phyloP scores from a whole-genome alignment of 768 basidiomycete genomes.

The Roridomyces roridus region DNA sequence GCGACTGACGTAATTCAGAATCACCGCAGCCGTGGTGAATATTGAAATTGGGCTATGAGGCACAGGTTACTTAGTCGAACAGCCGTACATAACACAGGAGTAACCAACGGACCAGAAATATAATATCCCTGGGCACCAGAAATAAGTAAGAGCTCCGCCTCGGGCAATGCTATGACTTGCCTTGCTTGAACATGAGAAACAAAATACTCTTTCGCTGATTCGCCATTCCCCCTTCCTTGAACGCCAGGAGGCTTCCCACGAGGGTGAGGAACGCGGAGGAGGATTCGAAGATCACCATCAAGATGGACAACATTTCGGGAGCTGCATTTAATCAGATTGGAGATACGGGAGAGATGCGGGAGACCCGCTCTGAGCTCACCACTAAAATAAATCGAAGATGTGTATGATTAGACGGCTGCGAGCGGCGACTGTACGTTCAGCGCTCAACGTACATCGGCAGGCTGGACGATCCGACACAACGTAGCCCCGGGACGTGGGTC shows the following conservation, averaged over 20 bases:
- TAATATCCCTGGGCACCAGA: constrained; percentile 27
- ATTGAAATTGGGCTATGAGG: constrained; percentile 5
- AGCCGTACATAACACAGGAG: too few species aligned
- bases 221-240: constrained; percentile 23
- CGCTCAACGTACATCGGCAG: constrained; percentile 15
- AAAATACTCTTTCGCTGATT: constrained; percentile 26
- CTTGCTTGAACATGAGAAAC: constrained; percentile 35
- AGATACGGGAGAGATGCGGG: neutral
- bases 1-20: constrained; percentile 13
- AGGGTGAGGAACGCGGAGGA: constrained; percentile 31
- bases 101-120: constrained; percentile 33
- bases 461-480: constrained; percentile 31
- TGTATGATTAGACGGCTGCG: constrained; percentile 1
- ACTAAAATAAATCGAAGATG: neutral
- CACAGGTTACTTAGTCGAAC: neutral
- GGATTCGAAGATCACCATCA: constrained; percentile 35
- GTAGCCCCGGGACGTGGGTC: constrained; percentile 29
- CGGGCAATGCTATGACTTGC: neutral
- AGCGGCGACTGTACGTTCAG: neutral
- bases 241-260: constrained; percentile 29
- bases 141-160: too few species aligned
- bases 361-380: too few species aligned
- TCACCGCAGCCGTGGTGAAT: constrained; percentile 7
- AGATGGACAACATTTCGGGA: constrained; percentile 32
- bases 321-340: constrained; percentile 14